Base-by-base conservation (phyloP, 73 alveolate genomes). In the Paramecium sexaurelia region DNA sequence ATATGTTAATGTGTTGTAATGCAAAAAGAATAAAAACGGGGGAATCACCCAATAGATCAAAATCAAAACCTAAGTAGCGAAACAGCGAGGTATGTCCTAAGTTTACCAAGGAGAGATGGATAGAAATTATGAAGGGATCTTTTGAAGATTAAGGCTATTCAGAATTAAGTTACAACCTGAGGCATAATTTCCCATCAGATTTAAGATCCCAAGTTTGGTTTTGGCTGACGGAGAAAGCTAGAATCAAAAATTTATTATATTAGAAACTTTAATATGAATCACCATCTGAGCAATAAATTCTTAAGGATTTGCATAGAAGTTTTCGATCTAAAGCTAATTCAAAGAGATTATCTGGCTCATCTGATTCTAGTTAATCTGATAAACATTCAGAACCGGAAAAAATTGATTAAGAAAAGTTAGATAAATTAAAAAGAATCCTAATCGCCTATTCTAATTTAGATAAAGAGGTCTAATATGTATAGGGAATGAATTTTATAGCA, bases 401-500 rank as follows among this genome's bases (percentile, higher is more conserved):
- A 37, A 13, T 75, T 22, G 86, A 43, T 55, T 13, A 55, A 15
- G 66, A 71, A 11, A 61, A 61, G 7, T 19, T 40, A 61, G 27
- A 66, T 39, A 67, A 41, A 55, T 61, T 87, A 26, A 36, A 36
- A 24, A 39, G 71, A 15, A 87, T 87, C 10, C 35, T 87, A 43
- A 40, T 39, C 19, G 93, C 90, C 5, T 87, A 87, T 87, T 29
- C 93, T 19, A 87, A 87, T 26, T 67, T 67, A 24, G 93, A 87
- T 41, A 32, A 17, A 5, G 89, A 68, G 41, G 40, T 87, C 1
- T 37, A 78, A 22, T 87, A 87, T 68, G 93, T 87, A 11, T 68
- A 87, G 35, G 93, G 93, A 40, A 87, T 87, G 93, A 87, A 87
- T 68, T 55, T 87, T 27, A 37, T 87, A 7, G 93, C 84, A 7